Evolutionary conservation across 192 early-diverging fungal species (phyloP).

Genomic region (Rhizophagus clarus): DNA sequence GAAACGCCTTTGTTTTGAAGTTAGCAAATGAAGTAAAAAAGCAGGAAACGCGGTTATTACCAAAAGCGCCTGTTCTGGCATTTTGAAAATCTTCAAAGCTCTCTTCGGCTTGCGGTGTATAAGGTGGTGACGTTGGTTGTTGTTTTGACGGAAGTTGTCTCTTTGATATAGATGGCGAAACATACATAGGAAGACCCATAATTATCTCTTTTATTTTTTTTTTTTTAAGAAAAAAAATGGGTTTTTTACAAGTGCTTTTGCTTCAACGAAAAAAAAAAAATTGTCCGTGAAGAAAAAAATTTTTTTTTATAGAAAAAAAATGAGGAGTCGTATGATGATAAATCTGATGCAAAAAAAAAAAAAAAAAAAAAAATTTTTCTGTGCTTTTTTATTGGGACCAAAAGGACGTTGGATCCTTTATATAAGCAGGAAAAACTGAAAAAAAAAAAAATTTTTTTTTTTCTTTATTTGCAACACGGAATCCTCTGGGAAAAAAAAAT

Average conservation of each 20-base stretch:
- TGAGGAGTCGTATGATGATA: too few relatives aligned
- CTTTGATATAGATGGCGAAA: conserved; percentile 24
- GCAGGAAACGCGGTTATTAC: conserved; percentile 16
- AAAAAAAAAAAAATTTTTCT: too few relatives aligned
- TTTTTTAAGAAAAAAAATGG: neutral
- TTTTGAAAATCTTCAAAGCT: neutral
- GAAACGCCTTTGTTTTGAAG: neutral
- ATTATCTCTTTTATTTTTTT: neutral
- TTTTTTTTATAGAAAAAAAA: neutral
- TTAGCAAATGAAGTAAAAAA: too few relatives aligned
- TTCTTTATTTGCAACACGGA: too few relatives aligned
- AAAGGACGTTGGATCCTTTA: too few relatives aligned
- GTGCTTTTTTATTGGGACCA: too few relatives aligned
- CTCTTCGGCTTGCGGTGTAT: neutral
- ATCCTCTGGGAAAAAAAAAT: too few relatives aligned
- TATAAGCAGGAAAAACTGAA: too few relatives aligned
- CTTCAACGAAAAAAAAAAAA: neutral
- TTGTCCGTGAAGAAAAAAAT: neutral
- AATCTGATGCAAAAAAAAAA: conserved; percentile 1
- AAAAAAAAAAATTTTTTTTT: too few relatives aligned
- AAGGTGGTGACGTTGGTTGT: neutral
- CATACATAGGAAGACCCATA: conserved; percentile 32
- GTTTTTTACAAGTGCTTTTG: neutral
- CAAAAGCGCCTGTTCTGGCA: conserved; percentile 21
- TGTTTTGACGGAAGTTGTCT: conserved; percentile 28